phyloP scores from a whole-genome alignment of 1,284 basidiomycete genomes.

The Termitomyces sp. region DNA sequence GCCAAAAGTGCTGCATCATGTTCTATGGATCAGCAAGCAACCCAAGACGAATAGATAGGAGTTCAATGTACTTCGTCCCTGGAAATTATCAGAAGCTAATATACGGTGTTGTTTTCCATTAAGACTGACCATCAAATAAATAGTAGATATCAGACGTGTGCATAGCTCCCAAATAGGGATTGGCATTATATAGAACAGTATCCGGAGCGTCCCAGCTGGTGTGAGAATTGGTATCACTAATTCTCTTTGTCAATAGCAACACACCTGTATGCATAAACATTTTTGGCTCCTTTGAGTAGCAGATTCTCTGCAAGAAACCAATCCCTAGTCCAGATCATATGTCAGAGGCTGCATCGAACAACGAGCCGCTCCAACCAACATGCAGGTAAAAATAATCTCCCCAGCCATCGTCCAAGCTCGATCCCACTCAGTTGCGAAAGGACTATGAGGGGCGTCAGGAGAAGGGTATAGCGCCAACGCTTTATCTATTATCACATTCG shows the following conservation, averaged over 20 bases:
- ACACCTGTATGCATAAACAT: conserved; percentile 33
- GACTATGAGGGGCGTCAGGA: conserved; percentile 26
- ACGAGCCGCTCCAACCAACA: conserved; percentile 26
- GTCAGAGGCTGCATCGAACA: neutral
- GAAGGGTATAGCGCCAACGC: conserved; percentile 36
- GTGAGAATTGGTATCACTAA: neutral
- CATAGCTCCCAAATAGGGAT: conserved; percentile 36
- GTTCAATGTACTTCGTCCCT: neutral
- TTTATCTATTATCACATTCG: neutral
- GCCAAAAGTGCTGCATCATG: neutral
- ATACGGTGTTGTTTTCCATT: neutral
- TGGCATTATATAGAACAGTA: conserved; percentile 31
- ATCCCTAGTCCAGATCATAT: conserved; percentile 28
- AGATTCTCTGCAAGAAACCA: conserved; percentile 33
- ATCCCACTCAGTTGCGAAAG: conserved; percentile 36
- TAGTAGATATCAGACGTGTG: conserved; percentile 43
- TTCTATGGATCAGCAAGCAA: neutral
- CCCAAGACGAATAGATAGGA: neutral
- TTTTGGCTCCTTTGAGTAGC: conserved; percentile 25
- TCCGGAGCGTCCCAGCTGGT: conserved; percentile 40
- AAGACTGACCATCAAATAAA: conserved; percentile 33
- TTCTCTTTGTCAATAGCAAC: conserved; percentile 1
- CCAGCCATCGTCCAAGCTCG: conserved; percentile 37
- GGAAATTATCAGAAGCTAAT: neutral
- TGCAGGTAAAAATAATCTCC: conserved; percentile 41